phyloP scores from a whole-genome alignment of 2,329 filamentous ascomycete genomes.

The Cercospora brassicicola region DNA sequence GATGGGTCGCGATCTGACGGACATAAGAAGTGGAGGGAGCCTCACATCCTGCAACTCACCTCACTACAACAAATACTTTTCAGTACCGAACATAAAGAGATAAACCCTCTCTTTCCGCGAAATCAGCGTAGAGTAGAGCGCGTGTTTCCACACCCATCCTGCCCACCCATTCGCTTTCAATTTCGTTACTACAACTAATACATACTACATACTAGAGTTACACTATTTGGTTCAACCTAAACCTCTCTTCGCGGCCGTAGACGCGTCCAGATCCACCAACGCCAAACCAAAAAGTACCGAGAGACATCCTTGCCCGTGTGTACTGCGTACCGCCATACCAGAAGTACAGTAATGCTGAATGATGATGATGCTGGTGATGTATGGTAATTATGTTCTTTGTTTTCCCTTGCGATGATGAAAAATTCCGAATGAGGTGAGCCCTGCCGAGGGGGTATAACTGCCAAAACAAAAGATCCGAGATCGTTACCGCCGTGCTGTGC shows the following conservation, averaged over 20 bases:
- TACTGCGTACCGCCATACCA: background rate
- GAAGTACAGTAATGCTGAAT: background rate
- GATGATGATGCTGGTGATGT: no score
- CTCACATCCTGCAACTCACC: no score
- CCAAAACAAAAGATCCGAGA: slow-evolving; percentile 12
- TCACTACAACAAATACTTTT: no score
- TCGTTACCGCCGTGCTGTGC: background rate
- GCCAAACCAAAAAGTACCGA: background rate
- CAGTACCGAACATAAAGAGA: no score
- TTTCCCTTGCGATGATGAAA: background rate
- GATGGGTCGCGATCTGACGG: no score
- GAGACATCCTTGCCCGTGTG: background rate
- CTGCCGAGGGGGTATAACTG: slow-evolving; percentile 20
- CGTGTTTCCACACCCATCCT: background rate
- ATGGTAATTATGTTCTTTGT: background rate
- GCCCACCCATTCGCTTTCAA: background rate
- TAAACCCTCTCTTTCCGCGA: no score
- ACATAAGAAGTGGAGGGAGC: no score
- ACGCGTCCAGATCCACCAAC: background rate
- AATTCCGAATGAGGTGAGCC: background rate
- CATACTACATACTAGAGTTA: slow-evolving; percentile 12
- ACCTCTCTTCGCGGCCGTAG: background rate
- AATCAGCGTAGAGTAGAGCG: background rate
- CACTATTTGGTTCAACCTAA: background rate
- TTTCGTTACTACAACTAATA: background rate